Percentiles rank a stretch among this genome's conserved stretches.
phyloP scores from a whole-genome alignment of 805 yeast species.

The Candida gorgasii region DNA sequence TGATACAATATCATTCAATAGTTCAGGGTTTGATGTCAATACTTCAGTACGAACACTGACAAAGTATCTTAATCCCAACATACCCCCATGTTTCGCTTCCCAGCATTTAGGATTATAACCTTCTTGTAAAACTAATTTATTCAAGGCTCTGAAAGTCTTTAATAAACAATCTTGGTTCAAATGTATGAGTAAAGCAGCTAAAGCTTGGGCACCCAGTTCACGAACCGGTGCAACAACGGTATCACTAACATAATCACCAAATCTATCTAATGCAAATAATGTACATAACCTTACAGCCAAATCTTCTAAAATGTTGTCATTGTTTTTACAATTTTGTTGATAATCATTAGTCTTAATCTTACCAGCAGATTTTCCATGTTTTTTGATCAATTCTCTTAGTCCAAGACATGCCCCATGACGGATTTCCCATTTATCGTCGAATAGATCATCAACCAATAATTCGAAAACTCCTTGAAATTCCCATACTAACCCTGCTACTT shows the following conservation, averaged over 20 bases:
- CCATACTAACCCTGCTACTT: slow-evolving; percentile 80
- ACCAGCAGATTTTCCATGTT: slow-evolving; percentile 86
- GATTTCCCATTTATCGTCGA: slow-evolving; percentile 87
- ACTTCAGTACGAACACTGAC: slow-evolving; percentile 86
- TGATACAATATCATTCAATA: slow-evolving; percentile 69
- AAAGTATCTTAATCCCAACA: slow-evolving; percentile 88
- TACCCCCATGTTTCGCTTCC: slow-evolving; percentile 99
- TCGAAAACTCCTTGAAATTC: slow-evolving; percentile 93
- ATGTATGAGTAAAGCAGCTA: slow-evolving; percentile 86
- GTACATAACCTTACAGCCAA: slow-evolving; percentile 82
- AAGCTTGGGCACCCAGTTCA: slow-evolving; percentile 92
- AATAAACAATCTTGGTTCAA: slow-evolving; percentile 59
- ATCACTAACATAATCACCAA: slow-evolving; percentile 96
- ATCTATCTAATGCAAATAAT: slow-evolving; percentile 87
- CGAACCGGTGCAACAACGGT: slow-evolving; percentile 98
- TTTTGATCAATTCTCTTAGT: slow-evolving; percentile 76
- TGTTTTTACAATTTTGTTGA: slow-evolving; percentile 64
- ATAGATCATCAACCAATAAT: slow-evolving; percentile 71
- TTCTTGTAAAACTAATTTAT: slow-evolving; percentile 67
- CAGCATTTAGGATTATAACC: slow-evolving; percentile 62
- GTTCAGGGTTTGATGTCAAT: slow-evolving; percentile 55
- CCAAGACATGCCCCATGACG: slow-evolving; percentile 97
- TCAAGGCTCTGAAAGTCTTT: slow-evolving; percentile 64
- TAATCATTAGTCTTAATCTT: slow-evolving; percentile 63
- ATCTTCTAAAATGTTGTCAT: slow-evolving; percentile 77